phyloP scores from a whole-genome alignment of 148 eudicot species.

The Fagopyrum esculentum region DNA sequence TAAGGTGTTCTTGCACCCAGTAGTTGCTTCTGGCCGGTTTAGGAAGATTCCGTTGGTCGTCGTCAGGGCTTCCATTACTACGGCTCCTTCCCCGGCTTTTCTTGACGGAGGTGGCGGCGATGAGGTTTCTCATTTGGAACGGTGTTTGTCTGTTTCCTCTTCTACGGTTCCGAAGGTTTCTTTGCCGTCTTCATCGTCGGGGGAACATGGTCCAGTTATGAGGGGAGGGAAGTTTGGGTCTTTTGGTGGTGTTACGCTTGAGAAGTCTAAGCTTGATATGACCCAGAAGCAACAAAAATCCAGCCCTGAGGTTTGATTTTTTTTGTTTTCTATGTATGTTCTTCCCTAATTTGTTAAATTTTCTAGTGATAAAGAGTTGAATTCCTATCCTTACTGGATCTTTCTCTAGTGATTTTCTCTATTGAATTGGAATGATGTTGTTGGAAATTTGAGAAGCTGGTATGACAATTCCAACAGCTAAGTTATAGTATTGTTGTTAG shows the following conservation, averaged over 20 bases:
- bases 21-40: not conserved
- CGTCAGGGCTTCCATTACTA: not conserved
- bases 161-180: conserved; percentile 24
- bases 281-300: conserved; percentile 43
- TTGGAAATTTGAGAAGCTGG: not conserved
- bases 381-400: not conserved
- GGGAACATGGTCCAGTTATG: conserved; percentile 35
- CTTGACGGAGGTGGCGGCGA: conserved; percentile 1
- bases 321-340: not conserved
- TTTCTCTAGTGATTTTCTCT: not conserved
- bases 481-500: not conserved
- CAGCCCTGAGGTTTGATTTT: conserved; percentile 53
- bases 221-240: conserved; percentile 49
- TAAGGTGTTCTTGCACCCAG: not conserved
- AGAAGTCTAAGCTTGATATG: conserved; percentile 65
- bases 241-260: conserved; percentile 57
- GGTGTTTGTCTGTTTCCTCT: conserved; percentile 41
- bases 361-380: not conserved
- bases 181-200: conserved; percentile 21
- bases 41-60: conserved; percentile 1
- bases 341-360: not conserved
- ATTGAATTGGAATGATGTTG: too few relatives aligned
- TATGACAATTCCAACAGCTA: not conserved
- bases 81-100: conserved; percentile 5
- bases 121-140: conserved; percentile 36